These are phyloP conservation scores for Beauveria medogensis DNA, from an alignment of 2,329 filamentous ascomycete species.

Conservation along the genomic window DNA sequence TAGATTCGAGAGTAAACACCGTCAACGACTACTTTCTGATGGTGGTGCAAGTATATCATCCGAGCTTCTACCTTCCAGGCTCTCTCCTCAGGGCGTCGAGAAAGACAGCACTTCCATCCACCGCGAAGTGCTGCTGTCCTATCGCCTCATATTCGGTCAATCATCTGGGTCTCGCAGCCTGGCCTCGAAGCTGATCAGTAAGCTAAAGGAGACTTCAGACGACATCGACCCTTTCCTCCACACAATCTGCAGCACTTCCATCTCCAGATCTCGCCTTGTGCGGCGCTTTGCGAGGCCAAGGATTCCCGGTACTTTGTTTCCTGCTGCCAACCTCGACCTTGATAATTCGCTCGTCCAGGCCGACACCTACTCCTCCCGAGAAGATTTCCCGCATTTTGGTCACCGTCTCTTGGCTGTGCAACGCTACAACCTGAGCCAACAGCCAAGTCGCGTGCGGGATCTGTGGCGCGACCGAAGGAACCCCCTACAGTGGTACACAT, in stretches of 20 bases:
- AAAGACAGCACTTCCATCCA: no score
- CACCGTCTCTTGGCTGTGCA: neutral
- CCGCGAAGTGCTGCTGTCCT: slow-evolving; percentile 7
- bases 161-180: neutral
- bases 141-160: slow-evolving; percentile 6
- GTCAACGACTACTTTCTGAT: neutral
- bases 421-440: neutral
- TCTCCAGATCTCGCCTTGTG: no score
- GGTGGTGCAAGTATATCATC: no score
- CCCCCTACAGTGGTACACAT: slow-evolving; percentile 11
- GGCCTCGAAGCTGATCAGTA: no score
- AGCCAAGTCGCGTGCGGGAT: slow-evolving; percentile 1
- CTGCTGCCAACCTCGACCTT: neutral
- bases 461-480: slow-evolving; percentile 9
- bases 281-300: no score
- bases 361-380: neutral
- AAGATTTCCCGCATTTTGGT: neutral
- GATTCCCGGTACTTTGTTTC: neutral
- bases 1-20: neutral
- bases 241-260: no score
- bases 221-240: no score
- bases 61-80: no score
- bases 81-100: no score
- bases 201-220: neutral
- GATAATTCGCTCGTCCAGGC: neutral